Base-by-base conservation (phyloP, 2,329 filamentous ascomycete species). In the Exophiala xenobiotica region DNA sequence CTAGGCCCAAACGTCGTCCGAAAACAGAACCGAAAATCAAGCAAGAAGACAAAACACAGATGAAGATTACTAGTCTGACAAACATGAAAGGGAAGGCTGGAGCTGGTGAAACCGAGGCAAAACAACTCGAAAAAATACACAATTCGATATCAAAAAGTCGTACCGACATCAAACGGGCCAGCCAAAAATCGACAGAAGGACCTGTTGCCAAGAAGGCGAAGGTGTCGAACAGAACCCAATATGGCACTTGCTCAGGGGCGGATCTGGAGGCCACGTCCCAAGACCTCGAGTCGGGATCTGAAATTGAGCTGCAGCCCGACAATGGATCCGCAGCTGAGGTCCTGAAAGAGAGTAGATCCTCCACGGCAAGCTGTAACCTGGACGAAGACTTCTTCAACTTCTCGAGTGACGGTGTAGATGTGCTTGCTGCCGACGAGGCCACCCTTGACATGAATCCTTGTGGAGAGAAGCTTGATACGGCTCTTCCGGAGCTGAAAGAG, bases 1-100 rank as follows among this genome's bases (percentile, higher is more conserved):
- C 87, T 27, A 88, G 83, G 56, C 83, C 81, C 51, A 73, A 79
- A 37, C 74, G 76, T 65, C 53, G 70, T 49, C 54, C 63, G 6
- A 65, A 64, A 45, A 47, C 64, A 57, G 51, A 49, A 37, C 27
- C 39, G 12, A 54, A 40, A 33, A 37, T 46, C 29, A 45, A 38
- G 23, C 39, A 48, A 9, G 45, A 39, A 19, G 29, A 48, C 18
- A 56, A 40, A 19, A 20, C n/a, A 6, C 57, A 59, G 41, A 54
- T 26, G 26, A 59, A 52, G 27, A 40, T 54, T 20, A 57, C 51
- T 2, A 41, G 18, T 31, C 23, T 54, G 42, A 18, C 40, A 35
- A 46, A 44, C 9, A 38, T 23, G 14, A 49, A 43, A 22, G 5
- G 35, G 31, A 31, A 43, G 22, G 12, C 29, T 20, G 27, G 22